Evolutionary conservation across 2,329 filamentous ascomycete species (phyloP), one percentile per base, ranked within the genome.

Genomic region (Diplodia corticola): DNA sequence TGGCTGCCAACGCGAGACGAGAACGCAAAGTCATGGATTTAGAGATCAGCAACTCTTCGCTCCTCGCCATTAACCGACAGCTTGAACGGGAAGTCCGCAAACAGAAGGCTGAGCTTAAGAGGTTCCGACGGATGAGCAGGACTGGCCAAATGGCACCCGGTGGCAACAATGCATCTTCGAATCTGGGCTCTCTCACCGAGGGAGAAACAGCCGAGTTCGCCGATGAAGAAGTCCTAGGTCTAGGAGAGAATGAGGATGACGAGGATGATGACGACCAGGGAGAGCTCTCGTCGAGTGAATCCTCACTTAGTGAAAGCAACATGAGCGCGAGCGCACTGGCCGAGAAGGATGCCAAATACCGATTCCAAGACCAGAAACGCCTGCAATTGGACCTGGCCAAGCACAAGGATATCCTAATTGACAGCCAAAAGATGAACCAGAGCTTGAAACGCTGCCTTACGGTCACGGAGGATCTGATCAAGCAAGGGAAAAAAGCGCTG

Each of bases 21-120:
- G 95, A 98, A 78, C 88, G 95, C 68, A 99, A 98, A 80, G 93
- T 99, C 0, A 86, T 98, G 70, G 95, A 99, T 76, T 82, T 99
- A 5, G 92, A 99, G 76, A 99, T 99, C 69, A 97, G 91, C 65
- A 99, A 99, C 74, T 95, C 92, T 1, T 97, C 93, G 1, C 84
- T 99, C 3, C 86, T 97, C 66, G 95, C 95, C 48, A 98, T 99
- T 79, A 99, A 99, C 75, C 86, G 93, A 63, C 95, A 93, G 0
- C 81, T 99, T 0, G 95, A 99, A 79, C 87, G 92, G 26, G 92
- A 98, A 75, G 85, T 99, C 72, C 88, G 93, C 28, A 96, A 96
- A 75, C 94, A 98, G 73, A 94, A 91, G 44, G 87, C 91, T 0
- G 95, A 99, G 75, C 77, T 99, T 35, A 89, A 95, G 66, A 86